Evolutionary conservation across 129 eudicot genomes (phyloP).

Genomic region (Artemisia annua): DNA sequence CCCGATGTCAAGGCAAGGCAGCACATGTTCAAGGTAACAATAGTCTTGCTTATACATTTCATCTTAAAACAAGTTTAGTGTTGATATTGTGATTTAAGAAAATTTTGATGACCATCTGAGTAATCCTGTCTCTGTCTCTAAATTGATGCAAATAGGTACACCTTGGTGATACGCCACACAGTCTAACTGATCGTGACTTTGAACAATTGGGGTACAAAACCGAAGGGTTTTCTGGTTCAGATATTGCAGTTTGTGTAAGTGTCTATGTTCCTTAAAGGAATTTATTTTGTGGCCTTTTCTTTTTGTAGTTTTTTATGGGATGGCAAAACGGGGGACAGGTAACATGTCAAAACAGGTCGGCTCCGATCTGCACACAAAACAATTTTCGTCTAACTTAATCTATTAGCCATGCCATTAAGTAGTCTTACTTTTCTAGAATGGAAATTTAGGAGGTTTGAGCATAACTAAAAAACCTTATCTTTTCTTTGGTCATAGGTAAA

Average conservation of each 20-base stretch:
- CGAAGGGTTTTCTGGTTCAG: constrained; percentile 67
- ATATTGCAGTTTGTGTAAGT: constrained; percentile 69
- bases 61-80: too few species aligned
- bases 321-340: too few species aligned
- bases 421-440: too few species aligned
- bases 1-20: constrained; percentile 63
- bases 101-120: too few species aligned
- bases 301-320: not conserved
- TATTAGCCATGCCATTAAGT: too few species aligned
- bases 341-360: too few species aligned
- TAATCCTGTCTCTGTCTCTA: not conserved
- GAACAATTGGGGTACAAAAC: constrained; percentile 50
- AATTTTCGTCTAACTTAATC: too few species aligned
- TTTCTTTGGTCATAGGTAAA: constrained; percentile 44
- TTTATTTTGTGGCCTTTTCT: not conserved
- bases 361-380: too few species aligned
- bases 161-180: constrained; percentile 63
- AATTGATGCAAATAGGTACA: constrained; percentile 41
- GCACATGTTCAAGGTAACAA: constrained; percentile 59
- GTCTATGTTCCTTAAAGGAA: not conserved
- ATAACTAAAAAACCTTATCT: not conserved
- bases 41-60: not conserved
- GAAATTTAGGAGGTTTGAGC: not conserved
- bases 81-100: too few species aligned
- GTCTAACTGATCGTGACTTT: constrained; percentile 50